Conservation (phyloP, 2,329 filamentous ascomycete genomes). For the Remersonia thermophila region DNA sequence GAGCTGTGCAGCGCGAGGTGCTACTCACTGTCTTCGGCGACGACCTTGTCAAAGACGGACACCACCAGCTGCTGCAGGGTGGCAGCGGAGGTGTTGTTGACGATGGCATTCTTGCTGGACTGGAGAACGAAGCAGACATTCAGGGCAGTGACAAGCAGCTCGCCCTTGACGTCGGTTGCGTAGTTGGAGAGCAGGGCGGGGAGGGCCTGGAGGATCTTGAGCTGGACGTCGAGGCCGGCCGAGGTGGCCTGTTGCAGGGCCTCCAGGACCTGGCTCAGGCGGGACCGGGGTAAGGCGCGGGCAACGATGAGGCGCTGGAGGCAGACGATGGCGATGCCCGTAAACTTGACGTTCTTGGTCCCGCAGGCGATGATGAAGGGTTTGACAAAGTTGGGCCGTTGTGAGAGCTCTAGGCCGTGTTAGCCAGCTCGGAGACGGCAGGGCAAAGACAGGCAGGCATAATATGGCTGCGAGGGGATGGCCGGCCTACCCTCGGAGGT, state of each 20-base stretch:
- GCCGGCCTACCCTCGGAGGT: conserved; percentile 52
- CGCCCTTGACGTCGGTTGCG: conserved; percentile 64
- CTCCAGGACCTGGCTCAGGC: conserved; percentile 76
- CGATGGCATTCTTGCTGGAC: conserved; percentile 80
- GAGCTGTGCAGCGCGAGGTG: too few relatives aligned
- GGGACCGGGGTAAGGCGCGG: conserved; percentile 63
- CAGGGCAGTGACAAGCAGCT: conserved; percentile 67
- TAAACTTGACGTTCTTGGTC: conserved; percentile 83
- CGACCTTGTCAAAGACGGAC: conserved; percentile 85
- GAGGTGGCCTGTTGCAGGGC: conserved; percentile 76
- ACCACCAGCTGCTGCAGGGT: conserved; percentile 90
- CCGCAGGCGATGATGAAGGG: conserved; percentile 90
- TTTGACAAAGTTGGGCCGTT: conserved; percentile 72
- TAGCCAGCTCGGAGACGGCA: conserved; percentile 1
- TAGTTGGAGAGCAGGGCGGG: conserved; percentile 89
- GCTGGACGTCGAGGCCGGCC: conserved; percentile 74
- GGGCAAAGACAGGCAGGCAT: neutral
- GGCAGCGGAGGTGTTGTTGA: conserved; percentile 93
- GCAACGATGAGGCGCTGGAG: conserved; percentile 80
- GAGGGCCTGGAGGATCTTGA: conserved; percentile 88
- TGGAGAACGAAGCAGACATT: conserved; percentile 89
- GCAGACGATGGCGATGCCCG: conserved; percentile 74
- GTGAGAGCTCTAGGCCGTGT: conserved; percentile 58
- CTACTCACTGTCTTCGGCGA: conserved; percentile 63
- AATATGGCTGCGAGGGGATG: neutral